Evolutionary conservation across 192 early-diverging fungal genomes (phyloP).

Genomic region (Chytriomyces sp.): DNA sequence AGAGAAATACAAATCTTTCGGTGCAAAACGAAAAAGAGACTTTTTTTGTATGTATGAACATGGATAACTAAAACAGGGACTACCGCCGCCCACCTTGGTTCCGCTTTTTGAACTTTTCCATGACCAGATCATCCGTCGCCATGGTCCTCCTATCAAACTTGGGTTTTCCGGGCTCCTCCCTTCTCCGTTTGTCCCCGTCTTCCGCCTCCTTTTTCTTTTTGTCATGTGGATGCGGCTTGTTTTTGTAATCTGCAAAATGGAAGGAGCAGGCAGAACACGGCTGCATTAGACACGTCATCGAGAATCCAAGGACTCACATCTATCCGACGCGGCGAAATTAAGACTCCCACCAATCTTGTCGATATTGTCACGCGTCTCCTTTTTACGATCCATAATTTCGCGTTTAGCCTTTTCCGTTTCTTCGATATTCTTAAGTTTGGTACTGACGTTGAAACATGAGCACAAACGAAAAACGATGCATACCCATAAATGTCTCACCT

Average conservation of each 20-base stretch:
- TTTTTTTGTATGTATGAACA: too few species aligned
- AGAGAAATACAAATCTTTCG: too few species aligned
- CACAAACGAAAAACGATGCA: constrained; percentile 6
- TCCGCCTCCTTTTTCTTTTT: constrained; percentile 36
- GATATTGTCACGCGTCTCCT: constrained; percentile 4
- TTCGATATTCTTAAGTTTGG: constrained; percentile 73
- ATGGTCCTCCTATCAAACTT: constrained; percentile 61
- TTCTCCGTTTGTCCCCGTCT: constrained; percentile 2
- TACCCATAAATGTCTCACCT: constrained; percentile 47
- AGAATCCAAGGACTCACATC: constrained; percentile 42
- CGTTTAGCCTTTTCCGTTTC: constrained; percentile 79
- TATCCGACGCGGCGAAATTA: constrained; percentile 40
- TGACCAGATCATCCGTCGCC: constrained; percentile 77
- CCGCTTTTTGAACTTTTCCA: constrained; percentile 84
- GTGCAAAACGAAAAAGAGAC: too few species aligned
- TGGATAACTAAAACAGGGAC: too few species aligned
- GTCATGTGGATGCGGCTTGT: constrained; percentile 35
- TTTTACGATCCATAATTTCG: constrained; percentile 52
- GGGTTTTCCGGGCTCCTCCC: constrained; percentile 30
- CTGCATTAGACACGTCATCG: neutral
- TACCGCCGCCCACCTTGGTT: constrained; percentile 23
- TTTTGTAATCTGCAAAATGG: constrained; percentile 8
- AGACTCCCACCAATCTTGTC: constrained; percentile 20
- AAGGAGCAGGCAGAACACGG: neutral
- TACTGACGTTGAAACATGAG: constrained; percentile 43